phyloP scores from a whole-genome alignment of 768 basidiomycete genomes.

The Rhizopogon roseolus region DNA sequence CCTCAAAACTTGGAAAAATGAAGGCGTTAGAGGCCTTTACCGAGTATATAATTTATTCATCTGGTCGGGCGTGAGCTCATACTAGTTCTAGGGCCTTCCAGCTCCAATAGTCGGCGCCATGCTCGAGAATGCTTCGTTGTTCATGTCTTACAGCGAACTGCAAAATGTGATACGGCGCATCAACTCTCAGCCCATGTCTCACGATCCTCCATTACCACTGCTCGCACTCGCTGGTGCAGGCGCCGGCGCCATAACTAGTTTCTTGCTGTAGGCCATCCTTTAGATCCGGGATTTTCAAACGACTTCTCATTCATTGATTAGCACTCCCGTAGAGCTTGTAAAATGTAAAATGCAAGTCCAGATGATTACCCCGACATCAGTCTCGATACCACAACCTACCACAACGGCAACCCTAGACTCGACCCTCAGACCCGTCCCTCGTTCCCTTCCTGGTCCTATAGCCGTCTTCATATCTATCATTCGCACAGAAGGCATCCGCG shows the following conservation, averaged over 20 bases:
- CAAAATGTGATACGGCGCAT: conserved; percentile 53
- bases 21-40: conserved; percentile 84
- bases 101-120: conserved; percentile 90
- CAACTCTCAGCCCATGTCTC: conserved; percentile 29
- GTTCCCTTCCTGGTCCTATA: conserved; percentile 65
- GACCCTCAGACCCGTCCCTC: conserved; percentile 6
- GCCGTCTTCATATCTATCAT: conserved; percentile 61
- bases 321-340: conserved; percentile 90
- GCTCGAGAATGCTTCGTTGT: conserved; percentile 86
- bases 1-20: conserved; percentile 69
- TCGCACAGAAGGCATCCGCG: conserved; percentile 64
- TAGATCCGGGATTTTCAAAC: neutral
- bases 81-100: conserved; percentile 70
- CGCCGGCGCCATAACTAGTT: conserved; percentile 85
- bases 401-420: conserved; percentile 6
- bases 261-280: conserved; percentile 62
- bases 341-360: conserved; percentile 99
- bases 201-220: conserved; percentile 57
- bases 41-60: conserved; percentile 48
- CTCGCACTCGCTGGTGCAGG: conserved; percentile 77
- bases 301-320: conserved; percentile 21
- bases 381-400: conserved; percentile 11
- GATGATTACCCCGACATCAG: conserved; percentile 47
- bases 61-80: neutral
- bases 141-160: conserved; percentile 78